Evolutionary conservation across 129 eudicot genomes (phyloP), one percentile per base, ranked within the genome.

Genomic region (Flaveria brownii): DNA sequence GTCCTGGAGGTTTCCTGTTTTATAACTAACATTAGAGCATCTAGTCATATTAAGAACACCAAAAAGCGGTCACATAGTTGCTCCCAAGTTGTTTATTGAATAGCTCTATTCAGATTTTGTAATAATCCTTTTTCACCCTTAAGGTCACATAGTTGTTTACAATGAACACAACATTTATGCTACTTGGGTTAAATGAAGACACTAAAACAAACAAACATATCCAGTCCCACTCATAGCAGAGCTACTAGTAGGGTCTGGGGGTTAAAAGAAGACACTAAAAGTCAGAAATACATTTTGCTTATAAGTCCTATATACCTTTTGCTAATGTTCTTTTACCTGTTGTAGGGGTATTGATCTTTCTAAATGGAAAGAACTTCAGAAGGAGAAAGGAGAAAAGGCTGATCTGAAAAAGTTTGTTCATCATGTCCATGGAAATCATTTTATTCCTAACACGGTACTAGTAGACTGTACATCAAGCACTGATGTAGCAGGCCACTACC

Each of bases 401-500:
- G 96, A 94, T 77, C 28, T 94, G 80, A 80, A 89, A 64, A 87
- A 89, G 71, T 94, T 94, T 80, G 97, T 84, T 71, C 93, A 91
- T 36, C 88, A 87, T 72, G 97, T 94, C 67, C 97, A 82, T 23
- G 93, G 88, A 15, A 91, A 87, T 87, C 96, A 94, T 77, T 91
- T 87, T 74, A 89, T 94, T 62, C 99, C 99, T n/a, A 94, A 91
- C 74, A 89, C 97, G 6, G 97, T 83, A 50, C 46, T 94, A 68
- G 99, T 94, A 23, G 99, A 94, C 81, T 94, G 99, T 84, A 94
- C 99, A 61, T 90, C 99, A 30, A 96, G 93, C 77, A 82, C 96
- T 22, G 45, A 82, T 30, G 84, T 94, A 64, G 99, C 97, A 54
- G 93, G 80, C 76, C 90, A 89, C 81, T 94, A 94, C 81, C 83